Conservation (phyloP, 768 basidiomycete species). For the Mycena filopes region DNA sequence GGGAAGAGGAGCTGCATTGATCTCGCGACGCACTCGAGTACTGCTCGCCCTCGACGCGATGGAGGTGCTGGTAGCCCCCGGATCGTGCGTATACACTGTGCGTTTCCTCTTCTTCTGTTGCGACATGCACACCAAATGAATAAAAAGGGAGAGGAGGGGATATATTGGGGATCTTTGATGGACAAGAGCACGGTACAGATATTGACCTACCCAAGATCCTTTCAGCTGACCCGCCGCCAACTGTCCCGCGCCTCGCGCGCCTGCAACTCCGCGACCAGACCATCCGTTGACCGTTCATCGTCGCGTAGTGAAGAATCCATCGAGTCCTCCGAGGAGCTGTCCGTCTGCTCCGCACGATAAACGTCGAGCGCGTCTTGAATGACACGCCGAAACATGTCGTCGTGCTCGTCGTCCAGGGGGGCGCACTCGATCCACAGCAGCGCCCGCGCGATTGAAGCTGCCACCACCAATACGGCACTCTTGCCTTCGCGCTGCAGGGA, state of each 20-base stretch:
- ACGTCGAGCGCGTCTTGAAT: background rate
- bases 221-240: background rate
- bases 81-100: background rate
- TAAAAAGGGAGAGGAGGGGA: background rate
- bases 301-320: too few species aligned
- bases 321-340: background rate
- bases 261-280: background rate
- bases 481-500: background rate
- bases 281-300: background rate
- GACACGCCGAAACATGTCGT: background rate
- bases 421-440: background rate
- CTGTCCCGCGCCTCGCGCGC: background rate
- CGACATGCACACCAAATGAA: background rate
- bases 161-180: background rate
- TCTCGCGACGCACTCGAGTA: background rate
- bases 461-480: background rate
- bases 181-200: background rate
- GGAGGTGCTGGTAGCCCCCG: background rate
- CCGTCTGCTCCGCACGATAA: background rate
- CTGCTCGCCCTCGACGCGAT: background rate
- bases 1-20: background rate
- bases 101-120: background rate
- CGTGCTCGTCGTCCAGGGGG: background rate
- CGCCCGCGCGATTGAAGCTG: background rate
- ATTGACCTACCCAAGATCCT: background rate